Evolutionary conservation across 2,329 filamentous ascomycete genomes (phyloP).

Genomic region (Penicillium sp.): DNA sequence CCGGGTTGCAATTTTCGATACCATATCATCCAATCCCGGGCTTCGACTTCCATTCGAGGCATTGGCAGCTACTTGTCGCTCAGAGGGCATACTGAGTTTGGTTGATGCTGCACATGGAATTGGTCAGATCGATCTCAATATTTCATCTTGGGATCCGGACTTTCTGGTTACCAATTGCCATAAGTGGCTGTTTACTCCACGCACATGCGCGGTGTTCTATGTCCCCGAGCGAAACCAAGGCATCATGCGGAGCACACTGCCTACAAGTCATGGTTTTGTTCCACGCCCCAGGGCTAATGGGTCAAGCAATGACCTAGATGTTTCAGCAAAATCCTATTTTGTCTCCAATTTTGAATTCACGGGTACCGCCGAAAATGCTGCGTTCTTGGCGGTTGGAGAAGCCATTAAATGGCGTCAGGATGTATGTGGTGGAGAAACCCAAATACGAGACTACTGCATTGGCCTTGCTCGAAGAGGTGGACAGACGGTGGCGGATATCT

Average conservation of each 20-base stretch:
- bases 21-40: slow-evolving; percentile 72
- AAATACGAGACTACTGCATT: slow-evolving; percentile 61
- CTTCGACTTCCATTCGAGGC: slow-evolving; percentile 71
- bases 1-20: slow-evolving; percentile 72
- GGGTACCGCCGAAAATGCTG: slow-evolving; percentile 68
- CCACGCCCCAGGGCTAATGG: slow-evolving; percentile 30
- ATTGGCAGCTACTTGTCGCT: slow-evolving; percentile 61
- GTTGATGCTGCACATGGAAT: slow-evolving; percentile 79
- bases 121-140: slow-evolving; percentile 70
- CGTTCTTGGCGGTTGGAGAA: slow-evolving; percentile 69
- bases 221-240: slow-evolving; percentile 71
- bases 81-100: slow-evolving; percentile 64
- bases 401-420: slow-evolving; percentile 66
- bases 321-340: slow-evolving; percentile 53
- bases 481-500: slow-evolving; percentile 54
- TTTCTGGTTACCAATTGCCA: slow-evolving; percentile 81
- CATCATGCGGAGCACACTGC: slow-evolving; percentile 68
- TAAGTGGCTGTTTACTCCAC: slow-evolving; percentile 78
- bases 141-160: slow-evolving; percentile 67
- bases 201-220: slow-evolving; percentile 75
- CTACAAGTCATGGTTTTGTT: slow-evolving; percentile 73
- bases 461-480: slow-evolving; percentile 64
- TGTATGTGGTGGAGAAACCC: slow-evolving; percentile 67
- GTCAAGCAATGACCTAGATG: background rate
- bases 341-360: slow-evolving; percentile 69